These are phyloP conservation scores for Suhomyces choctaworum DNA, from an alignment of 1,139 yeast genomes.

Conservation along the genomic window DNA sequence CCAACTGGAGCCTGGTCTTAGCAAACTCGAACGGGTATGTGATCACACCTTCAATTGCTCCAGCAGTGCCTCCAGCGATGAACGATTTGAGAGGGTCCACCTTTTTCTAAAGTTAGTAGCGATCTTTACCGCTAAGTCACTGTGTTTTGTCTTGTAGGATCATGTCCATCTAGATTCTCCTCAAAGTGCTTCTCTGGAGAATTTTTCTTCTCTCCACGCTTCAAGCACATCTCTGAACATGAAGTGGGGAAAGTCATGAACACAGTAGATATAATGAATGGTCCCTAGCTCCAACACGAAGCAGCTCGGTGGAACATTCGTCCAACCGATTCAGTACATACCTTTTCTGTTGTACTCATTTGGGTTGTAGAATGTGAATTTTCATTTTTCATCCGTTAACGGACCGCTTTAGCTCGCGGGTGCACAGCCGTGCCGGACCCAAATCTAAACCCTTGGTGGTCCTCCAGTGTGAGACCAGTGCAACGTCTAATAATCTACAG, in stretches of 20 bases:
- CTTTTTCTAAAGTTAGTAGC: constrained; percentile 20
- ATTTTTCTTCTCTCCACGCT: too few species aligned
- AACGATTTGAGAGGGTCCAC: constrained; percentile 73
- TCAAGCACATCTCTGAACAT: too few species aligned
- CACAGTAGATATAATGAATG: too few species aligned
- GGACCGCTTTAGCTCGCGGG: constrained; percentile 6
- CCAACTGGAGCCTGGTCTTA: constrained; percentile 85
- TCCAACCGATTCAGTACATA: constrained; percentile 5
- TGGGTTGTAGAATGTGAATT: constrained; percentile 3
- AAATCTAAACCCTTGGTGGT: too few species aligned
- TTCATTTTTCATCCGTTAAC: constrained; percentile 7
- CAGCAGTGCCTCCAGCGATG: constrained; percentile 92
- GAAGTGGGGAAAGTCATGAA: too few species aligned
- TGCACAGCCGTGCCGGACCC: not conserved
- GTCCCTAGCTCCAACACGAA: too few species aligned
- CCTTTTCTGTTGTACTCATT: constrained; percentile 12
- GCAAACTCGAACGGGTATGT: constrained; percentile 98
- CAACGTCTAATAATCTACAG: too few species aligned
- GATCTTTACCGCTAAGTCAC: too few species aligned
- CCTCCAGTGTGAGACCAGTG: too few species aligned
- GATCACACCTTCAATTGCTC: constrained; percentile 86
- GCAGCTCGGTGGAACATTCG: not conserved
- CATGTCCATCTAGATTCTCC: too few species aligned
- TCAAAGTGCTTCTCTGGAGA: too few species aligned
- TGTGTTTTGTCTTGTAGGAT: too few species aligned